These are phyloP conservation scores for Metarhizium album DNA, from an alignment of 2,329 filamentous ascomycete genomes.

Conservation along the genomic window DNA sequence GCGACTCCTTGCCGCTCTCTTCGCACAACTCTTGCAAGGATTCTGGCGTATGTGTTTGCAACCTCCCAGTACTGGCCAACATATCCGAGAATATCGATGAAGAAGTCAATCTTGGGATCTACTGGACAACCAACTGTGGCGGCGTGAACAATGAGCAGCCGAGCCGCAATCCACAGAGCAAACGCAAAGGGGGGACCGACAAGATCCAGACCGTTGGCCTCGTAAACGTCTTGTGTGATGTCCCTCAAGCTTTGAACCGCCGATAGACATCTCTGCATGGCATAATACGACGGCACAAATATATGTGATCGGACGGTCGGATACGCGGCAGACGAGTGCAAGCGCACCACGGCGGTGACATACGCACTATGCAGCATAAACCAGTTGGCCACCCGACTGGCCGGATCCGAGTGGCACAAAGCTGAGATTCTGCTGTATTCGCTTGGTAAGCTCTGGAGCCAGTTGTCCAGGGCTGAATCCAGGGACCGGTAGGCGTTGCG, in stretches of 20 bases:
- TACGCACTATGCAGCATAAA: constrained; percentile 36
- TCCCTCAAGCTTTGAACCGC: constrained; percentile 33
- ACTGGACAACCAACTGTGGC: constrained; percentile 25
- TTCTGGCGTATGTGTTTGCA: constrained; percentile 30
- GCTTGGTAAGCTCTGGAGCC: constrained; percentile 31
- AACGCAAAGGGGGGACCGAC: constrained; percentile 33
- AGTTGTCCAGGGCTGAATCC: constrained; percentile 27
- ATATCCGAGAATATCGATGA: constrained; percentile 29
- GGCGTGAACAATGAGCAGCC: constrained; percentile 30
- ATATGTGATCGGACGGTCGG: constrained; percentile 28
- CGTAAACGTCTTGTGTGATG: constrained; percentile 31
- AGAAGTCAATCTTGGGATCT: constrained; percentile 31
- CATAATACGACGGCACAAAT: constrained; percentile 33
- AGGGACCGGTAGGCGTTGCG: constrained; percentile 29
- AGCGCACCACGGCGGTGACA: constrained; percentile 30
- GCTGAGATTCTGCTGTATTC: constrained; percentile 35
- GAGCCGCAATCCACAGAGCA: constrained; percentile 32
- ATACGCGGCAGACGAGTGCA: constrained; percentile 34
- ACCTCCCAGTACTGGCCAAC: constrained; percentile 34
- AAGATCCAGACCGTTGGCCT: constrained; percentile 31
- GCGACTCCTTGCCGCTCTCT: constrained; percentile 24
- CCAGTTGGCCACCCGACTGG: constrained; percentile 35
- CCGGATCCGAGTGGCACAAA: constrained; percentile 33
- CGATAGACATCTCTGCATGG: constrained; percentile 33
- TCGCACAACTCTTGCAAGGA: constrained; percentile 28